A percentile compares a stretch with the other conserved stretches of the same genome.
Conservation (phyloP, 768 basidiomycete genomes). For the Termitomyces eurrhizus region DNA sequence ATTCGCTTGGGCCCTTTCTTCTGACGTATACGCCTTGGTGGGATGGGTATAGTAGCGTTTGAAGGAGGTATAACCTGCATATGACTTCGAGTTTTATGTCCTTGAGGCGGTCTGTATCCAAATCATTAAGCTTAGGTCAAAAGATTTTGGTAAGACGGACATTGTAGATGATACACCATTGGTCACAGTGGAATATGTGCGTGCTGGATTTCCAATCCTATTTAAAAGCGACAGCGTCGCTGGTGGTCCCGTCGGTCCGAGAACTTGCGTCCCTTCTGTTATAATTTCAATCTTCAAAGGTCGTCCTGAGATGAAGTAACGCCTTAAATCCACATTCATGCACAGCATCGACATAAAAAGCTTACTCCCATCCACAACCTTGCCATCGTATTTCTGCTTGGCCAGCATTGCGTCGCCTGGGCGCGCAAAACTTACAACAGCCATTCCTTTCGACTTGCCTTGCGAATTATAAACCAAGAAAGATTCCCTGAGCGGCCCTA, state of each 20-base stretch:
- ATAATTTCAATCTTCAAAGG: constrained; percentile 67
- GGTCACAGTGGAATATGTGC: constrained; percentile 3
- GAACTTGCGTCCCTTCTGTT: constrained; percentile 33
- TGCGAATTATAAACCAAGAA: constrained; percentile 76
- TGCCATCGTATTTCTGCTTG: constrained; percentile 67
- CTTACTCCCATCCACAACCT: constrained; percentile 65
- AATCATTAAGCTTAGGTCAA: background rate
- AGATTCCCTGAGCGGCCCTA: constrained; percentile 67
- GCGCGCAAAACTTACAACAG: constrained; percentile 64
- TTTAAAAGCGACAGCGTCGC: constrained; percentile 24
- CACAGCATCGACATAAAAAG: constrained; percentile 13
- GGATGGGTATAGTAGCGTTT: constrained; percentile 21
- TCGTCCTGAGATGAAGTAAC: constrained; percentile 40
- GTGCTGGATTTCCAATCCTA: constrained; percentile 19
- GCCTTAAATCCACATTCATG: background rate
- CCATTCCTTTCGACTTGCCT: constrained; percentile 78
- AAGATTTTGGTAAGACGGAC: constrained; percentile 11
- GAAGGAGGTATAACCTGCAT: constrained; percentile 18
- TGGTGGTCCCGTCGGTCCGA: constrained; percentile 19
- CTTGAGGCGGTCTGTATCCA: constrained; percentile 8
- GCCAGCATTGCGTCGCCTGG: constrained; percentile 61
- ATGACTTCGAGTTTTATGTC: constrained; percentile 4
- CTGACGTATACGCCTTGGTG: constrained; percentile 38
- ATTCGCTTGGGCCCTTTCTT: constrained; percentile 76
- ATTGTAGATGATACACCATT: constrained; percentile 13